Evolutionary conservation across 768 basidiomycete genomes (phyloP), one percentile per base, ranked within the genome.

Genomic region (Leucosporidium creatinivorum): DNA sequence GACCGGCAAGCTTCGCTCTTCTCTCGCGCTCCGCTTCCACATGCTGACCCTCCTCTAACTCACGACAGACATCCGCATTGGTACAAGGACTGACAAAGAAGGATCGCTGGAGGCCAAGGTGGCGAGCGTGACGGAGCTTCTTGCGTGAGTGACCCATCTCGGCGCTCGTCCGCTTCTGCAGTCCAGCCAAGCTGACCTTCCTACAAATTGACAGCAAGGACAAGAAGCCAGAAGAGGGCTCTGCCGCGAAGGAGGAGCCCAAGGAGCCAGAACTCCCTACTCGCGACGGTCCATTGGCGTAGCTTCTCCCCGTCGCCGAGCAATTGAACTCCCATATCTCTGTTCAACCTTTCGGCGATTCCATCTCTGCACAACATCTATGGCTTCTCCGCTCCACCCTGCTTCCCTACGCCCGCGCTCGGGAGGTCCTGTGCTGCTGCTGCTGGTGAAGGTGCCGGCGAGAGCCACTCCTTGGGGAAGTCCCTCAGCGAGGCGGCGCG

Each of bases 381-480:
- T 23, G n/a, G 44, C 3, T 21, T 13, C 12, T 30, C n/a, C 12
- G 60, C 60, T 13, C 49, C 48, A 8, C 60, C 49, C 48, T 61
- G 48, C 31, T 33, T 61, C 48, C 60, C 49, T 19, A 50, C 48
- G n/a, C 60, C 60, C 1, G 48, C 60, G 36, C 48, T 50, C 47
- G 44, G 12, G 6, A 55, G 25, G n/a, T 28, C 60, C 15, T 13
- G 23, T 5, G 19, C 44, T 26, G 39, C 9, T 5, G 19, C 44
- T 26, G 39, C 9, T n/a, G 18, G 60, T 33, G 62, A n/a, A 15
- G 18, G 60, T n/a, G 62, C 58, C 26, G 58, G 19, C 33, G 67
- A 17, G 44, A 93, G 81, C 92, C 92, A 96, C 76, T 88, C 88
- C 75, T 83, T 79, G 13, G 92, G 92, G 77, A 93, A 94, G 76